Conservation (phyloP, 768 basidiomycete species). For the Mycena polygramma region DNA sequence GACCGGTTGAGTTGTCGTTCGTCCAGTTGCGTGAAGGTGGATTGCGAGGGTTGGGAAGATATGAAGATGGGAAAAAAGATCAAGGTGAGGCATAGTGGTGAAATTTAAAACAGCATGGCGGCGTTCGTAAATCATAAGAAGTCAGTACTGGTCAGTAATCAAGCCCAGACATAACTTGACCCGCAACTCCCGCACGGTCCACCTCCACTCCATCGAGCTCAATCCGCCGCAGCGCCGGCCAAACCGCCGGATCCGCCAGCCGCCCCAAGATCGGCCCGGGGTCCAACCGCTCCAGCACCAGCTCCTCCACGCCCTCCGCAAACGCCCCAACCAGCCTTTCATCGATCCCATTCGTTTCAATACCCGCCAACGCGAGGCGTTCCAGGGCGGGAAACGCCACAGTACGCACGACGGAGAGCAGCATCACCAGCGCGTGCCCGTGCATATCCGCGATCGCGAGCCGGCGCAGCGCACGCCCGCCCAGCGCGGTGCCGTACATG, state of each 20-base stretch:
- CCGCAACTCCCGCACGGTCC: neutral
- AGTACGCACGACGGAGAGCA: conserved; percentile 27
- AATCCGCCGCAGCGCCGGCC: conserved; percentile 12
- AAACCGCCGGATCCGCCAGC: conserved; percentile 1
- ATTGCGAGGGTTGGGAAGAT: no score
- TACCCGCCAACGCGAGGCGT: conserved; percentile 13
- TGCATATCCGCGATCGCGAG: conserved; percentile 28
- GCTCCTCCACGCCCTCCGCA: conserved; percentile 11
- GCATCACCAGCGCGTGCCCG: conserved; percentile 33
- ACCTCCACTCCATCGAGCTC: conserved; percentile 25
- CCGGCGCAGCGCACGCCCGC: conserved; percentile 8
- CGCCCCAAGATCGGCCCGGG: neutral
- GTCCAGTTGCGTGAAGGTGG: no score
- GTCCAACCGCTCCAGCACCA: conserved; percentile 19
- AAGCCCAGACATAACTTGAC: neutral
- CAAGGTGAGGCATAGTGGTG: no score
- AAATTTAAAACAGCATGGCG: no score
- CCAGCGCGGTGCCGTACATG: conserved; percentile 30
- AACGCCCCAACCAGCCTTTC: conserved; percentile 19
- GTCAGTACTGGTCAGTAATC: no score
- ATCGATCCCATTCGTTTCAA: conserved; percentile 29
- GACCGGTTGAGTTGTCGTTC: no score
- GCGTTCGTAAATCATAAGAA: no score
- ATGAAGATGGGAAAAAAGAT: no score
- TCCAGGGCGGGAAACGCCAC: conserved; percentile 16